Conservation (phyloP, 2,329 filamentous ascomycete genomes). For the Fusarium succisae region DNA sequence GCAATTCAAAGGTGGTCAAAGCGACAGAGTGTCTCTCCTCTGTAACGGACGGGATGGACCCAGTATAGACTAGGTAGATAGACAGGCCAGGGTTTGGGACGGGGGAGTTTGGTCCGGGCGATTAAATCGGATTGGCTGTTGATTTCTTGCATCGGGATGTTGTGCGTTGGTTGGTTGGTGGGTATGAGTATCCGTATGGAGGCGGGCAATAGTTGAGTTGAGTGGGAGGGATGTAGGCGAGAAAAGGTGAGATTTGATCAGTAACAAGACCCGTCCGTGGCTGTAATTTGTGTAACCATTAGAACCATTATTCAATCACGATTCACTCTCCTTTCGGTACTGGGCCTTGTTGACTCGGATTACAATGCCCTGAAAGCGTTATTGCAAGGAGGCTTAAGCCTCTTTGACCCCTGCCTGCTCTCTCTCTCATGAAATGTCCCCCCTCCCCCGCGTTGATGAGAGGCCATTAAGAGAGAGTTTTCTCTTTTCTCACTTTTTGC, state of each 20-base stretch:
- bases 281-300: neutral
- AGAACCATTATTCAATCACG: neutral
- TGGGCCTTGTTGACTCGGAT: neutral
- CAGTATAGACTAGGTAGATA: neutral
- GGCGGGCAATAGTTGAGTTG: neutral
- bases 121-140: neutral
- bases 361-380: neutral
- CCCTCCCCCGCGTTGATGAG: slow-evolving; percentile 19
- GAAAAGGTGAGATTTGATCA: neutral
- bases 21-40: neutral
- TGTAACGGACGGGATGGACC: neutral
- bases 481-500: slow-evolving; percentile 10
- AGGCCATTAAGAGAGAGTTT: neutral
- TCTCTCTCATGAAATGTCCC: neutral
- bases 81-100: neutral
- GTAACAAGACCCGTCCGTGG: neutral
- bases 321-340: neutral
- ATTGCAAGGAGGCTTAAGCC: neutral
- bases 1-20: slow-evolving; percentile 6
- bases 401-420: slow-evolving; percentile 21
- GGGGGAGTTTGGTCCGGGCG: neutral
- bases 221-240: neutral
- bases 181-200: neutral
- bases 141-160: slow-evolving; percentile 20
- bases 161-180: slow-evolving; percentile 1